Conservation (phyloP, 2,329 filamentous ascomycete genomes). For the Volutella citrinella region DNA sequence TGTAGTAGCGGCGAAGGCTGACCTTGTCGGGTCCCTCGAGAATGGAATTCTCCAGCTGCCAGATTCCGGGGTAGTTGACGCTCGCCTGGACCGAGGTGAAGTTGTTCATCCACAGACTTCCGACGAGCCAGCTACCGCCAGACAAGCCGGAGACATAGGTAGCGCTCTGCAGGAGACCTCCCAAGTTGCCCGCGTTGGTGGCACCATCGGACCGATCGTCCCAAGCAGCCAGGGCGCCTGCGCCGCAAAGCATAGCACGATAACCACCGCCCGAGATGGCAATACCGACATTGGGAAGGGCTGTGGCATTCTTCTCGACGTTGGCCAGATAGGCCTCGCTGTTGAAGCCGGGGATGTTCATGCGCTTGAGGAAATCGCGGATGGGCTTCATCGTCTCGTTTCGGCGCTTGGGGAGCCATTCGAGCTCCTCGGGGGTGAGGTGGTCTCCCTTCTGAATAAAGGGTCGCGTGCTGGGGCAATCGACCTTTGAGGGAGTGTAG, state of each 20-base stretch:
- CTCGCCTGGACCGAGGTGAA: slow-evolving; percentile 59
- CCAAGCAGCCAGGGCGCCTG: slow-evolving; percentile 74
- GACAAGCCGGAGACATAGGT: slow-evolving; percentile 82
- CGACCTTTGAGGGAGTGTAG: slow-evolving; percentile 67
- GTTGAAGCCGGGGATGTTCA: slow-evolving; percentile 77
- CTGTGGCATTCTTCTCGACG: slow-evolving; percentile 27
- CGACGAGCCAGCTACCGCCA: slow-evolving; percentile 80
- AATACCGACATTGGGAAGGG: slow-evolving; percentile 62
- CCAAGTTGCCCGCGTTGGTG: slow-evolving; percentile 59
- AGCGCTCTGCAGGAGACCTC: slow-evolving; percentile 74
- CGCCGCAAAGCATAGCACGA: slow-evolving; percentile 80
- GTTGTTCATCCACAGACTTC: slow-evolving; percentile 82
- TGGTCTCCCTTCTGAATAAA: slow-evolving; percentile 58
- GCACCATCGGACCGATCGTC: slow-evolving; percentile 63
- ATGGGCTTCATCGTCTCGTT: slow-evolving; percentile 74
- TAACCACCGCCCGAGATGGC: slow-evolving; percentile 84
- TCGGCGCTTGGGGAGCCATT: slow-evolving; percentile 71
- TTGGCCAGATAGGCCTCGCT: slow-evolving; percentile 63
- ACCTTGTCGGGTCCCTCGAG: slow-evolving; percentile 36
- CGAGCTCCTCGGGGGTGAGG: slow-evolving; percentile 66
- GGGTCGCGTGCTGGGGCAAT: slow-evolving; percentile 69
- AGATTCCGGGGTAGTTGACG: slow-evolving; percentile 34
- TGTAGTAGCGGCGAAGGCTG: slow-evolving; percentile 38
- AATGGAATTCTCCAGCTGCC: slow-evolving; percentile 41
- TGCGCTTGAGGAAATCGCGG: slow-evolving; percentile 65